Conservation (phyloP, 805 yeast genomes). For the Torulaspora quercuum region DNA sequence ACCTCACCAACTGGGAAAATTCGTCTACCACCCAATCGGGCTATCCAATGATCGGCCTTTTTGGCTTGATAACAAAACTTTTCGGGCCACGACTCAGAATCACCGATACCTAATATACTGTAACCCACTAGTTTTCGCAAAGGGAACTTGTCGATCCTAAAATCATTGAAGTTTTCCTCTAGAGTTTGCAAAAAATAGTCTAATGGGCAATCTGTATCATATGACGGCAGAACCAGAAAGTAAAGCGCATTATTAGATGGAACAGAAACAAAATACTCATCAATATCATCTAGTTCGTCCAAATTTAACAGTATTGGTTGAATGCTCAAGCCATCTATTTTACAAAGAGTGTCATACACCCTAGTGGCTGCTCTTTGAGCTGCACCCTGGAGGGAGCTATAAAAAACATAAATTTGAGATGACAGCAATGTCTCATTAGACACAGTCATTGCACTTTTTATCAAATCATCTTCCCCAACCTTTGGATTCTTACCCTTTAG, state of each 20-base stretch:
- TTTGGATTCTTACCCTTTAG: slow-evolving; percentile 10
- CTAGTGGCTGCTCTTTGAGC: slow-evolving; percentile 64
- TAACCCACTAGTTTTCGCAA: slow-evolving; percentile 67
- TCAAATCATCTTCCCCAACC: slow-evolving; percentile 19
- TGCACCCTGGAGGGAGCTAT: slow-evolving; percentile 83
- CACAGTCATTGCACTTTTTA: slow-evolving; percentile 38
- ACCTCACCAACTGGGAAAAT: slow-evolving; percentile 79
- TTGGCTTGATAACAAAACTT: slow-evolving; percentile 85
- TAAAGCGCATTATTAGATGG: slow-evolving; percentile 59
- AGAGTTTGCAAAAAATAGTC: slow-evolving; percentile 81
- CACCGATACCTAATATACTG: slow-evolving; percentile 85
- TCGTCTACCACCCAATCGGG: slow-evolving; percentile 82
- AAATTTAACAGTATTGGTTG: slow-evolving; percentile 59
- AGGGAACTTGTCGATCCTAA: slow-evolving; percentile 81
- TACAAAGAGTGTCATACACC: slow-evolving; percentile 41
- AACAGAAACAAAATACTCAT: slow-evolving; percentile 68
- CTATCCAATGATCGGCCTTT: slow-evolving; percentile 67
- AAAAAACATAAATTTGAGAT: slow-evolving; percentile 65
- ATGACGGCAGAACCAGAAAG: slow-evolving; percentile 77
- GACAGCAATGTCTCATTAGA: slow-evolving; percentile 44
- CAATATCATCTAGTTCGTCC: slow-evolving; percentile 82
- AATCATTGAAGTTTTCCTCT: slow-evolving; percentile 77
- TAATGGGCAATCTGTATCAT: slow-evolving; percentile 88
- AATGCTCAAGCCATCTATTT: slow-evolving; percentile 29
- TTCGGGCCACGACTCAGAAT: slow-evolving; percentile 77